Evolutionary conservation across 75 land plant species (phyloP), one percentile per base, ranked within the genome.

Genomic region (Cryptomeria japonica): DNA sequence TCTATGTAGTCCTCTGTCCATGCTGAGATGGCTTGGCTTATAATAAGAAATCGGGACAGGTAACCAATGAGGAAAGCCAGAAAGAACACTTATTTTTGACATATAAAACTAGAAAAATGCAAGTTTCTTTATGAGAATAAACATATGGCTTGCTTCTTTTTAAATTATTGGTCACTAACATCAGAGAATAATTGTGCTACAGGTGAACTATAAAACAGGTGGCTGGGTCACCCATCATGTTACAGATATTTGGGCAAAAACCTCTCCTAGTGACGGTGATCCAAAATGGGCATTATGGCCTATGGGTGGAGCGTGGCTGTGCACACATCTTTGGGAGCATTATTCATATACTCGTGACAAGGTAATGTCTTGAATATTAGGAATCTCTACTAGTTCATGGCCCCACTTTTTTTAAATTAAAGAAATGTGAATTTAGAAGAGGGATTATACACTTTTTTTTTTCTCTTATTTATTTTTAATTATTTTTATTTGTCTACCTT

Each of bases 231-330:
- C 90, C 7, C 99, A 97, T 91, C 99, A 97, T 88, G 95, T 97
- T 68, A 93, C 96, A 83, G 99, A 97, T 72, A 91, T 97, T 89
- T 97, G 99, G 99, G 99, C 94, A 46, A 98, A 96, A 90, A 94
- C 98, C 85, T 98, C 99, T 58, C 98, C 98, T 36, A 93, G 94
- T 89, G 89, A 89, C 56, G 97, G 97, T 73, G 89, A 95, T 68
- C 95, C 99, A 46, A 92, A 93, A 18, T 97, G 96, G 96, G 94
- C 99, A 36, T 68, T 97, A 31, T 97, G 95, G 94, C 96, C 94
- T 56, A 95, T 97, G 99, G 96, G 99, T 46, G 99, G 99, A 79
- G 99, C 98, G 16, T 97, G 99, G 99, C 92, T 97, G 88, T 95
- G 96, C 78, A 94, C 96, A 37, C 99, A 97, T 92, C 91, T 97